phyloP scores from a whole-genome alignment of 257 asterid species.

The Rubia yunnanensis region DNA sequence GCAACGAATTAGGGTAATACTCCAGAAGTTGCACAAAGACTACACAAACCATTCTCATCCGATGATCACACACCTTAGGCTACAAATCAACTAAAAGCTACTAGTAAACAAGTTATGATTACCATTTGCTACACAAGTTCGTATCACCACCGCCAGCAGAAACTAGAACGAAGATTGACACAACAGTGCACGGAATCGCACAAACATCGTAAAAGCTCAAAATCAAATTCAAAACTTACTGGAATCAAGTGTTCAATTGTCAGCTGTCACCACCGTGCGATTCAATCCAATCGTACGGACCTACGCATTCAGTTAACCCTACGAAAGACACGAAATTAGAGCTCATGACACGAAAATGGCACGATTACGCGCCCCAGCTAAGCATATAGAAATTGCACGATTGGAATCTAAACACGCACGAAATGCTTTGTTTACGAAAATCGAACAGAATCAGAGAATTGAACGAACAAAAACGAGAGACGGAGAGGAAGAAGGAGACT shows the following conservation, averaged over 20 bases:
- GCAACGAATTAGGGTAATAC: background rate
- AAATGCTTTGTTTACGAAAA: background rate
- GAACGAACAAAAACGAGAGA: background rate
- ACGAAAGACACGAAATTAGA: background rate
- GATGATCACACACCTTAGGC: background rate
- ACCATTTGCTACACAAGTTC: background rate
- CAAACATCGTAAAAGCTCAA: background rate
- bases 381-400: background rate
- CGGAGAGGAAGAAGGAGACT: background rate
- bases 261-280: background rate
- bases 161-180: background rate
- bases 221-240: background rate
- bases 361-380: slow-evolving; percentile 1
- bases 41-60: background rate
- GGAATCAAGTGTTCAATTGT: background rate
- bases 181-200: background rate
- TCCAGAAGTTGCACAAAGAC: background rate
- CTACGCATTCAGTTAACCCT: slow-evolving; percentile 3
- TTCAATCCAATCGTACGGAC: background rate
- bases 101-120: background rate
- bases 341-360: background rate
- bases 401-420: background rate
- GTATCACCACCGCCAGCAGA: background rate
- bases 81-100: background rate
- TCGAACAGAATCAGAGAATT: background rate